Conservation (phyloP, 768 basidiomycete genomes). For the Coprinopsis sp. region DNA sequence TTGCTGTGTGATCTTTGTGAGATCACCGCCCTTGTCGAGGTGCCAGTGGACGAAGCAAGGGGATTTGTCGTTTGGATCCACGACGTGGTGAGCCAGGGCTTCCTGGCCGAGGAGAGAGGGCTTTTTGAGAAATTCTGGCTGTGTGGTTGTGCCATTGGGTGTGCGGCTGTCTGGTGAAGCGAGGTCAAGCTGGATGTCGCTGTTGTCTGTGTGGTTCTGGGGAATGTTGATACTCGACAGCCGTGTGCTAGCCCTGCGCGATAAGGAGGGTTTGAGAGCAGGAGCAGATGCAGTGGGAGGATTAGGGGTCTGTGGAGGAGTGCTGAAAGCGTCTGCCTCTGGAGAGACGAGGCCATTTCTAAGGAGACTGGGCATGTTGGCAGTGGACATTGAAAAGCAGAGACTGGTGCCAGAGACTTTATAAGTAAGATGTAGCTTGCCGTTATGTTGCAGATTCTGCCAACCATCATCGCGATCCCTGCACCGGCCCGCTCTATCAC, state of each 20-base stretch:
- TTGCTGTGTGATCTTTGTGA: conserved; percentile 67
- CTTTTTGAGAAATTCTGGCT: conserved; percentile 5
- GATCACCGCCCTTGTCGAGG: conserved; percentile 75
- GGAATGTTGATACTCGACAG: conserved; percentile 38
- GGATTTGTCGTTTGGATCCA: conserved; percentile 40
- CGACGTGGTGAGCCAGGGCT: not conserved
- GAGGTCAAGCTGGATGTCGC: conserved; percentile 42
- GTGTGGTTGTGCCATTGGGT: conserved; percentile 11
- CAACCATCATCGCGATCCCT: no score
- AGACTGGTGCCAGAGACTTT: not conserved
- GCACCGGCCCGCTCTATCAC: conserved; percentile 2
- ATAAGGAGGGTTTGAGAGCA: conserved; percentile 35
- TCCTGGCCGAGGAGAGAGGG: conserved; percentile 1
- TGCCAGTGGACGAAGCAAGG: conserved; percentile 94
- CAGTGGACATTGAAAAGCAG: not conserved
- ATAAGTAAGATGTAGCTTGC: not conserved
- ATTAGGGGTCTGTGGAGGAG: conserved; percentile 35
- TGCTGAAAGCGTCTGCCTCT: conserved; percentile 37
- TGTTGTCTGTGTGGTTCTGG: conserved; percentile 36
- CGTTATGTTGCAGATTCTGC: no score
- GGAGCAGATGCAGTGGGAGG: conserved; percentile 11
- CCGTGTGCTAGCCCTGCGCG: conserved; percentile 39
- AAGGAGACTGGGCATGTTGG: conserved; percentile 4
- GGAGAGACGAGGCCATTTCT: conserved; percentile 24
- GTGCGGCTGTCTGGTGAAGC: conserved; percentile 24